These are phyloP conservation scores for Dipteronia dyeriana DNA, from an alignment of 345 rosid species.

Conservation along the genomic window DNA sequence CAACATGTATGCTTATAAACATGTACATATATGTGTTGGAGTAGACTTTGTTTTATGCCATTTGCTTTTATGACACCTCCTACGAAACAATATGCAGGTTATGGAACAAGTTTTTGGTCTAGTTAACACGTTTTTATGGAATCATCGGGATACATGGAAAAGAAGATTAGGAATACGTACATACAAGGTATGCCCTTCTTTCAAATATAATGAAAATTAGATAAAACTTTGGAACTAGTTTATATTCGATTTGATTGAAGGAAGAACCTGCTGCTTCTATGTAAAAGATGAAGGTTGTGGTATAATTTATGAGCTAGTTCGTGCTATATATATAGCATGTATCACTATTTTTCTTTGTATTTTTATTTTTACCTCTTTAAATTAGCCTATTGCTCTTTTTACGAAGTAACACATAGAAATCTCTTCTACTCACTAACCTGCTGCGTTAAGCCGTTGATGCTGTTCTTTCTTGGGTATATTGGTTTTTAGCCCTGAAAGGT, in stretches of 20 bases:
- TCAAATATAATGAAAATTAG: neutral
- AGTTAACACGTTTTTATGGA: conserved; percentile 83
- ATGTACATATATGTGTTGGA: neutral
- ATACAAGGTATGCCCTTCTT: conserved; percentile 67
- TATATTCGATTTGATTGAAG: neutral
- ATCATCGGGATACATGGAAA: conserved; percentile 84
- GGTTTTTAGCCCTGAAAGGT: neutral
- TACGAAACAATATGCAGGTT: conserved; percentile 58
- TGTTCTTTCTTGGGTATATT: neutral
- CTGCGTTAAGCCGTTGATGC: neutral
- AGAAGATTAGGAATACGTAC: conserved; percentile 89
- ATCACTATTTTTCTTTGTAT: neutral
- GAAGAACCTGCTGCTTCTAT: neutral
- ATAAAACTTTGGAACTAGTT: neutral
- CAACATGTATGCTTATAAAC: neutral
- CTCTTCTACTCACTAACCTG: neutral
- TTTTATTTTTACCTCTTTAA: neutral
- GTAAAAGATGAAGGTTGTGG: conserved; percentile 8
- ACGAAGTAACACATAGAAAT: neutral
- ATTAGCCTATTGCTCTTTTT: neutral
- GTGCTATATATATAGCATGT: neutral
- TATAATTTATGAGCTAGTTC: neutral
- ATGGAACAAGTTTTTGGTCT: conserved; percentile 98
- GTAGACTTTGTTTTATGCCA: neutral
- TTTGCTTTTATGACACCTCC: neutral